Evolutionary conservation across 148 eudicot species (phyloP).

Genomic region (Rhododendron mucronatum): DNA sequence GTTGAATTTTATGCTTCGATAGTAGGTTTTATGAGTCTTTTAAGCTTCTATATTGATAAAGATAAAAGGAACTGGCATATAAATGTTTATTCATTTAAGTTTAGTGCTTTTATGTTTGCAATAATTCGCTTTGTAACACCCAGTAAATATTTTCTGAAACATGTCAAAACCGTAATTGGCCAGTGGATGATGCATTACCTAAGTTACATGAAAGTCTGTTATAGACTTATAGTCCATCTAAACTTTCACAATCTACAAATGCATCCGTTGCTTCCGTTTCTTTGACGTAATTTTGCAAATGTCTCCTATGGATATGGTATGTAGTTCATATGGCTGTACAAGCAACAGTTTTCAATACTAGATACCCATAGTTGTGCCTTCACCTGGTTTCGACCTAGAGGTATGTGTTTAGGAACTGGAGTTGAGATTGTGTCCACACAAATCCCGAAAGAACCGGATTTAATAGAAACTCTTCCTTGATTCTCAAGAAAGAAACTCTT

Average conservation of each 20-base stretch:
- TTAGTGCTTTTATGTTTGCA: background rate
- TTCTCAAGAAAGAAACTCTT: too few species aligned
- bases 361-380: background rate
- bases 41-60: background rate
- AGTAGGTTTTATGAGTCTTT: background rate
- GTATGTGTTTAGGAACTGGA: background rate
- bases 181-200: background rate
- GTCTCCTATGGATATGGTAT: background rate
- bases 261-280: background rate
- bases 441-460: too few species aligned
- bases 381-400: background rate
- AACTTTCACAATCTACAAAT: background rate
- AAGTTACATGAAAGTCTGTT: background rate
- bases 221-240: background rate
- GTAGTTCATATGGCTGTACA: background rate
- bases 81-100: background rate
- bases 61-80: background rate
- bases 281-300: background rate
- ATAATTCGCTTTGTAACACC: background rate
- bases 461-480: too few species aligned
- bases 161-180: background rate
- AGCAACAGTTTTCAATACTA: background rate
- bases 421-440: background rate
- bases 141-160: background rate
- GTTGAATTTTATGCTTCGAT: background rate